Percentiles rank a stretch among this genome's conserved stretches.
Evolutionary conservation across 495 filamentous ascomycete genomes (phyloP).

Genomic region (Penicillium pancosmium): DNA sequence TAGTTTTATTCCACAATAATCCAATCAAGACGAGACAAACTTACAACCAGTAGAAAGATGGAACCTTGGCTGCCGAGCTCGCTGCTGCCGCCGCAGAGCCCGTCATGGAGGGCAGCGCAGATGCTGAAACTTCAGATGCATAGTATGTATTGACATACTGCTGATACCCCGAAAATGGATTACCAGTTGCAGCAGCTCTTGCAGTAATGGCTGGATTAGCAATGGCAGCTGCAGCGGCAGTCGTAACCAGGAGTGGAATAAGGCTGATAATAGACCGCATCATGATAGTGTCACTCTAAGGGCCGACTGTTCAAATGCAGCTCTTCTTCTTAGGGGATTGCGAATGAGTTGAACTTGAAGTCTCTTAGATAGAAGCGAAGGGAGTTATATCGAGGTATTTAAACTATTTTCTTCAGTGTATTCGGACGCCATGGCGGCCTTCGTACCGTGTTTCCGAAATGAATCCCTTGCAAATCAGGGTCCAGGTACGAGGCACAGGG

Average conservation of each 20-base stretch:
- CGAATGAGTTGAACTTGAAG: not conserved
- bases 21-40: conserved; percentile 15
- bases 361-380: not conserved
- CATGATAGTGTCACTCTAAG: not conserved
- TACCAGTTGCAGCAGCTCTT: conserved; percentile 38
- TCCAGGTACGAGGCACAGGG: not conserved
- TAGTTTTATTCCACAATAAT: not conserved
- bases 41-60: conserved; percentile 73
- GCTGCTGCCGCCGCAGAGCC: conserved; percentile 40
- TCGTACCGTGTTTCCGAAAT: conserved; percentile 4
- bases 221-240: conserved; percentile 16
- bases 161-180: conserved; percentile 57
- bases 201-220: conserved; percentile 8
- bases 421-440: not conserved
- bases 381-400: not conserved
- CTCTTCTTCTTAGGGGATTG: not conserved
- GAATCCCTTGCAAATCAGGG: not conserved
- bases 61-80: conserved; percentile 61
- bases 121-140: conserved; percentile 53
- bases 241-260: conserved; percentile 13
- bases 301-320: not conserved
- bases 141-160: conserved; percentile 62
- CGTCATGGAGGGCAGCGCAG: conserved; percentile 54
- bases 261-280: conserved; percentile 18
- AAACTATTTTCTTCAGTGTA: not conserved